Conservation (phyloP, 2,329 filamentous ascomycete species). For the Pseudogymnoascus sp. region DNA sequence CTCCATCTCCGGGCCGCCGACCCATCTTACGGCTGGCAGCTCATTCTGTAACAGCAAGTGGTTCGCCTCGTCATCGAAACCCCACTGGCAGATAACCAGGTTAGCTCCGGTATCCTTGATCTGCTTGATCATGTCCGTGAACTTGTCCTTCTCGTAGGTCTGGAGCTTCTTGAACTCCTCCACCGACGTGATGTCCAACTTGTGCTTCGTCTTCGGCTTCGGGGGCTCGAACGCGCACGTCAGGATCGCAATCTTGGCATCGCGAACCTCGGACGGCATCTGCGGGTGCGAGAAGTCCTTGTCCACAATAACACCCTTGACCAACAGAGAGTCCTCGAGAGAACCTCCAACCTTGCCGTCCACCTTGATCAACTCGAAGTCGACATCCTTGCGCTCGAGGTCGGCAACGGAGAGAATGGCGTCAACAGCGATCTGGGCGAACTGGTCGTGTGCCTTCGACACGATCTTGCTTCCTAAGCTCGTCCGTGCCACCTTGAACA, state of each 20-base stretch:
- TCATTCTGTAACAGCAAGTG: conserved; percentile 93
- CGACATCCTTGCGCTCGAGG: conserved; percentile 90
- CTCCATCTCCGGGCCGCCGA: conserved; percentile 96
- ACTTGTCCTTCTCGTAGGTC: conserved; percentile 91
- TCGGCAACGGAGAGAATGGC: conserved; percentile 95
- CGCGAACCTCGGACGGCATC: conserved; percentile 90
- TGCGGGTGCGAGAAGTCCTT: conserved; percentile 99
- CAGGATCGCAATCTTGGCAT: conserved; percentile 95
- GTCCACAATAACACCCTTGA: conserved; percentile 97
- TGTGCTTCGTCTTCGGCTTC: conserved; percentile 99
- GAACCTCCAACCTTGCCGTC: conserved; percentile 95
- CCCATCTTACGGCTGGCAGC: conserved; percentile 93
- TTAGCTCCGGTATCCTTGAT: conserved; percentile 97
- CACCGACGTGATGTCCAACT: conserved; percentile 92
- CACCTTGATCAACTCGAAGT: conserved; percentile 98
- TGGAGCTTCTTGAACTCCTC: conserved; percentile 98
- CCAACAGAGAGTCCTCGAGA: conserved; percentile 85
- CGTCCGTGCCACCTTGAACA: conserved; percentile 91
- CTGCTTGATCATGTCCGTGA: conserved; percentile 96
- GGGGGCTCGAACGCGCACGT: conserved; percentile 98
- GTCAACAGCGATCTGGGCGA: conserved; percentile 93
- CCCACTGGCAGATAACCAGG: conserved; percentile 98
- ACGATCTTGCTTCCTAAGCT: conserved; percentile 98
- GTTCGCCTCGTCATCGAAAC: conserved; percentile 98
- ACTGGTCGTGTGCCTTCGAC: conserved; percentile 96